phyloP scores from a whole-genome alignment of 768 basidiomycete species.

The Tulasnella sp. region DNA sequence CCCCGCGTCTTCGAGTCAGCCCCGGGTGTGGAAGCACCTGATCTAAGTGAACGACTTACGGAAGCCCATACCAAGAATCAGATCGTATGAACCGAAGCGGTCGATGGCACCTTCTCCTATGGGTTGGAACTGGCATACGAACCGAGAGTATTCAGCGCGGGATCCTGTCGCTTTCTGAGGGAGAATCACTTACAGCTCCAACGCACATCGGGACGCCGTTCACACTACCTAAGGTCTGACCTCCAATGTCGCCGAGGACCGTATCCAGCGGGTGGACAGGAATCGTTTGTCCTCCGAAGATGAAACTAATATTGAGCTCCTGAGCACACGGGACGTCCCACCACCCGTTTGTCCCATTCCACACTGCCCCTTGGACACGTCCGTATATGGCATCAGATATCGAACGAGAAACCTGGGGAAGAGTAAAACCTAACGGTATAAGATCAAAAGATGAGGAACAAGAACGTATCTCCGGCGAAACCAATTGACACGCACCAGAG shows the following conservation, averaged over 20 bases:
- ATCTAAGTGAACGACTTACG: conserved; percentile 42
- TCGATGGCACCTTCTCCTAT: conserved; percentile 42
- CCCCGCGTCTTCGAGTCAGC: not conserved
- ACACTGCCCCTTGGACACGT: conserved; percentile 59
- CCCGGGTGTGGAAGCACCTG: too few species aligned
- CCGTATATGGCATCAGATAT: conserved; percentile 77
- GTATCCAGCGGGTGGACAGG: conserved; percentile 67
- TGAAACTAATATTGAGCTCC: conserved; percentile 57
- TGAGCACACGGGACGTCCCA: conserved; percentile 72
- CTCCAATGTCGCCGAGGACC: conserved; percentile 42
- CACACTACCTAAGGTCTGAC: conserved; percentile 36
- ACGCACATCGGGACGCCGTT: conserved; percentile 39
- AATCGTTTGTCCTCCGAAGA: conserved; percentile 55
- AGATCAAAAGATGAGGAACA: too few species aligned
- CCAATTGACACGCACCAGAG: not conserved
- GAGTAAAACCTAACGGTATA: conserved; percentile 32
- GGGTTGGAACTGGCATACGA: conserved; percentile 50
- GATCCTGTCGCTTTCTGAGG: not conserved
- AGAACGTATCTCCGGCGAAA: too few species aligned
- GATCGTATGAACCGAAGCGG: conserved; percentile 43
- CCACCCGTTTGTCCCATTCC: conserved; percentile 39
- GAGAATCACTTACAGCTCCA: conserved; percentile 37
- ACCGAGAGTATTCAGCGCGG: not conserved
- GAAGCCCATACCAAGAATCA: conserved; percentile 65
- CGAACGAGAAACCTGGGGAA: conserved; percentile 51